Conservation (phyloP, 768 basidiomycete genomes). For the Tylopilus sp. region DNA sequence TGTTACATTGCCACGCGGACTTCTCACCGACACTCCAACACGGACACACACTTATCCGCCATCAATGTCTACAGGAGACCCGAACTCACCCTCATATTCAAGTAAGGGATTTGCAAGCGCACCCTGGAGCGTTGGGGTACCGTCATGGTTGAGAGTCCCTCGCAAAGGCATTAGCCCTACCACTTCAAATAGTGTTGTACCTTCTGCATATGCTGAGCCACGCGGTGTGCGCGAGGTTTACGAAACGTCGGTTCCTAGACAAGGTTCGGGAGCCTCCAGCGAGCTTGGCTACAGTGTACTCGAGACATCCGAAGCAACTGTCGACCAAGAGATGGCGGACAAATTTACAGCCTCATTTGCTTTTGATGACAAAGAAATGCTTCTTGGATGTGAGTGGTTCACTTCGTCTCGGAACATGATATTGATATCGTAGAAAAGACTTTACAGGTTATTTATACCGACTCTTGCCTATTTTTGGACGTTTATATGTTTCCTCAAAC, state of each 20-base stretch:
- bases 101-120: conserved; percentile 41
- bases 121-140: conserved; percentile 64
- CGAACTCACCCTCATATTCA: conserved; percentile 34
- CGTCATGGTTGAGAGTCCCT: conserved; percentile 62
- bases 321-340: conserved; percentile 62
- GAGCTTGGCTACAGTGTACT: conserved; percentile 81
- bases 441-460: conserved; percentile 90
- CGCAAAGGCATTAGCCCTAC: conserved; percentile 39
- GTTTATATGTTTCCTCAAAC: conserved; percentile 87
- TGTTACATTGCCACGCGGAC: conserved; percentile 7
- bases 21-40: conserved; percentile 26
- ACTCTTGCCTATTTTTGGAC: conserved; percentile 83
- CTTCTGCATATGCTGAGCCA: conserved; percentile 16
- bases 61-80: conserved; percentile 52
- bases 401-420: neutral
- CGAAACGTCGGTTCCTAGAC: conserved; percentile 19
- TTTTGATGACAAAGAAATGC: conserved; percentile 79
- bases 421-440: conserved; percentile 46
- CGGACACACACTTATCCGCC: conserved; percentile 81
- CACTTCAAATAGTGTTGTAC: conserved; percentile 25
- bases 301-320: conserved; percentile 61
- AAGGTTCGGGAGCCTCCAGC: conserved; percentile 34
- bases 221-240: conserved; percentile 58
- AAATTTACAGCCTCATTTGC: conserved; percentile 85
- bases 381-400: conserved; percentile 77